These are phyloP conservation scores for Fusarium pseudocircinatum DNA, from an alignment of 2,329 filamentous ascomycete species.

Conservation along the genomic window DNA sequence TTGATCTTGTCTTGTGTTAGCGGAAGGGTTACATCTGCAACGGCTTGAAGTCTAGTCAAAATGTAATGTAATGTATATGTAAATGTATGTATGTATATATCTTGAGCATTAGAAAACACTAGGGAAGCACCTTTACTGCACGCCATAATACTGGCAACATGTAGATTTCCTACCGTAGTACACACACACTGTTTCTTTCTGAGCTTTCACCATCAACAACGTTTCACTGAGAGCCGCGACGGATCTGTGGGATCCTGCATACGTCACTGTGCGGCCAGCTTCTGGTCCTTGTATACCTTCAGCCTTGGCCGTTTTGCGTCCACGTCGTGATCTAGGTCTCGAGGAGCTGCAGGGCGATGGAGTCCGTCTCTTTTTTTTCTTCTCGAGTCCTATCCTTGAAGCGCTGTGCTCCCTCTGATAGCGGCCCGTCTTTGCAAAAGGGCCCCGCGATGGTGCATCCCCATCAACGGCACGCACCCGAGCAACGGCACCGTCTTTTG, in stretches of 20 bases:
- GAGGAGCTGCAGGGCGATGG: conserved; percentile 25
- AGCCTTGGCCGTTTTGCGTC: conserved; percentile 35
- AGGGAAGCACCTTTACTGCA: conserved; percentile 11
- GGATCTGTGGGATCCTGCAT: conserved; percentile 33
- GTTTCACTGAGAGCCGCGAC: conserved; percentile 14
- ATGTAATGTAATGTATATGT: conserved; percentile 28
- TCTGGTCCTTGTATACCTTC: conserved; percentile 29
- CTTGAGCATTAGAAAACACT: conserved; percentile 31
- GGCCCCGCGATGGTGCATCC: conserved; percentile 31
- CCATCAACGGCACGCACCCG: conserved; percentile 36
- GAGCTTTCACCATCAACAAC: background rate
- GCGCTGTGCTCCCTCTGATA: conserved; percentile 14
- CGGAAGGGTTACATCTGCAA: conserved; percentile 29
- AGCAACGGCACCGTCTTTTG: conserved; percentile 35
- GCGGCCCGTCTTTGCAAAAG: conserved; percentile 30
- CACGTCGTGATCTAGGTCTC: conserved; percentile 32
- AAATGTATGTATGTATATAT: conserved; percentile 31
- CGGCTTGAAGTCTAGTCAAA: background rate
- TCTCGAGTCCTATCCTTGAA: conserved; percentile 9
- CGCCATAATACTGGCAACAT: conserved; percentile 26
- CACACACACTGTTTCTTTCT: background rate
- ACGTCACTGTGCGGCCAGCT: conserved; percentile 38
- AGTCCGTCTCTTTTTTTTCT: background rate
- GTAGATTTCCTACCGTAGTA: conserved; percentile 3
- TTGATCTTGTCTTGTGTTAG: conserved; percentile 30